phyloP scores from a whole-genome alignment of 2,329 filamentous ascomycete genomes.

The Calonectria multiphialidica region DNA sequence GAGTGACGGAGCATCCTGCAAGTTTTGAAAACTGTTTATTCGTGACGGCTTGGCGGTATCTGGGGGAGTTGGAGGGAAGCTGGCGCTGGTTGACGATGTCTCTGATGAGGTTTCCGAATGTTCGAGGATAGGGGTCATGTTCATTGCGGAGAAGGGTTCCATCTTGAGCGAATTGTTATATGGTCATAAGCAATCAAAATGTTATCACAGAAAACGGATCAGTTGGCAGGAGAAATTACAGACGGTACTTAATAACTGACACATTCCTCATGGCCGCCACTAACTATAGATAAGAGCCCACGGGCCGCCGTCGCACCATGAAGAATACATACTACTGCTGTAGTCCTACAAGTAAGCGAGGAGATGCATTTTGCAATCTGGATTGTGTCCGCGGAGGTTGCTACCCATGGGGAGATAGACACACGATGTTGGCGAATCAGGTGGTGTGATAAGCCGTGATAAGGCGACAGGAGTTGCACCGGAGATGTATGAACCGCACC shows the following conservation, averaged over 20 bases:
- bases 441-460: slow-evolving; percentile 35
- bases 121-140: slow-evolving; percentile 24
- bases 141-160: slow-evolving; percentile 34
- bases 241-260: slow-evolving; percentile 30
- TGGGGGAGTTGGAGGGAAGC: slow-evolving; percentile 55
- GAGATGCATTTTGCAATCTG: slow-evolving; percentile 44
- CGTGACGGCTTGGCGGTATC: slow-evolving; percentile 53
- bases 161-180: slow-evolving; percentile 21
- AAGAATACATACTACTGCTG: slow-evolving; percentile 14
- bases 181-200: slow-evolving; percentile 10
- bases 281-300: slow-evolving; percentile 14
- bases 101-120: slow-evolving; percentile 16
- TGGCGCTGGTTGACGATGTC: slow-evolving; percentile 12
- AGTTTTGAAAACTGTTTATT: slow-evolving; percentile 47
- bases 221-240: slow-evolving; percentile 6
- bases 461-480: slow-evolving; percentile 30
- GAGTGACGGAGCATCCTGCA: slow-evolving; percentile 23
- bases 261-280: not conserved
- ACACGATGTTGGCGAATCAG: slow-evolving; percentile 40
- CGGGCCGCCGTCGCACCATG: slow-evolving; percentile 9
- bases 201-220: not conserved
- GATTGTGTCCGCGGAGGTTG: slow-evolving; percentile 42
- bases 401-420: slow-evolving; percentile 34
- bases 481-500: slow-evolving; percentile 42
- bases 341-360: slow-evolving; percentile 39